These are phyloP conservation scores for Starmerella floricola DNA, from an alignment of 805 yeast species.

Conservation along the genomic window DNA sequence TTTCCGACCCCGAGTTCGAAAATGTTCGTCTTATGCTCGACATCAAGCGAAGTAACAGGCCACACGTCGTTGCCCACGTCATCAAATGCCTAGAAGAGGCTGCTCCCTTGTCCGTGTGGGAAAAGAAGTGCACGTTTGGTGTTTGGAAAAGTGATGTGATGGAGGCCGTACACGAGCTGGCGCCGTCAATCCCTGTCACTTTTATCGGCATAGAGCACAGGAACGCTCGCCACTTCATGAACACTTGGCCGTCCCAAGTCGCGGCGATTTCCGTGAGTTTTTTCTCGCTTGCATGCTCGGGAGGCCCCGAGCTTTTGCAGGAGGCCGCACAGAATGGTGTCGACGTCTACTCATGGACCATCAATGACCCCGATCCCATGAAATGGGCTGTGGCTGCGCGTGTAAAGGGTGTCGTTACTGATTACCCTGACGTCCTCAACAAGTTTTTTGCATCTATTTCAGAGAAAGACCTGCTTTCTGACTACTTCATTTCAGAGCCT, in stretches of 20 bases:
- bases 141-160: constrained; percentile 42
- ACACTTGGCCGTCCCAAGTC: constrained; percentile 36
- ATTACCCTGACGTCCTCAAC: constrained; percentile 28
- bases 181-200: constrained; percentile 29
- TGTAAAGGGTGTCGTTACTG: constrained; percentile 36
- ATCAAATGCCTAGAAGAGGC: constrained; percentile 30
- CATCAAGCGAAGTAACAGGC: constrained; percentile 38
- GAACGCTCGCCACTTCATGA: constrained; percentile 28
- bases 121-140: constrained; percentile 38
- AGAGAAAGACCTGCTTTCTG: constrained; percentile 22
- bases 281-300: constrained; percentile 35
- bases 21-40: constrained; percentile 38
- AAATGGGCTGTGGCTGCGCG: constrained; percentile 29
- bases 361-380: constrained; percentile 33
- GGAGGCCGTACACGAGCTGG: constrained; percentile 32
- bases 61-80: constrained; percentile 34
- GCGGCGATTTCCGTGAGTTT: constrained; percentile 43
- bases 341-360: constrained; percentile 42
- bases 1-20: constrained; percentile 26
- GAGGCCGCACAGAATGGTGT: constrained; percentile 28
- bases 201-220: constrained; percentile 32
- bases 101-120: constrained; percentile 37
- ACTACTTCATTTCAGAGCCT: constrained; percentile 24
- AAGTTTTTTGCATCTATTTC: constrained; percentile 18
- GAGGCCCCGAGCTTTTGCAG: constrained; percentile 30